Conservation (phyloP, 139 green algal species). For the Nannochloris sp. region DNA sequence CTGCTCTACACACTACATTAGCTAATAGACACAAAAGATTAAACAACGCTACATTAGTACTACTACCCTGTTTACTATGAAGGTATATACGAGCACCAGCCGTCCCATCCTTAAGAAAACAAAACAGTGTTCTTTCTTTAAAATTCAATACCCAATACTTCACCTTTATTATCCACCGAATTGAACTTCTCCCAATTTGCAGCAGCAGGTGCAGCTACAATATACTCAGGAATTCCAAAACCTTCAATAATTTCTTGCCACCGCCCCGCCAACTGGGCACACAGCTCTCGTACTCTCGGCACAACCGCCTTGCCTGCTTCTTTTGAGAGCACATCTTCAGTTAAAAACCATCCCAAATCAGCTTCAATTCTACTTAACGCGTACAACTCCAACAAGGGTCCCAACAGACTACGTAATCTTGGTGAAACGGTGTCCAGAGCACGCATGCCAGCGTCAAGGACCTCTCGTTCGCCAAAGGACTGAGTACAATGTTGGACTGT, state of each 20-base stretch:
- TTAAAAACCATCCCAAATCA: conserved; percentile 71
- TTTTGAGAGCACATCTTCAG: conserved; percentile 46
- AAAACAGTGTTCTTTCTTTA: too few relatives aligned
- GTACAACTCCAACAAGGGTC: conserved; percentile 50
- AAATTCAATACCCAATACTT: conserved; percentile 34
- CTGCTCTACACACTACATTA: too few relatives aligned
- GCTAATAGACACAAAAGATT: too few relatives aligned
- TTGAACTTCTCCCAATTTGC: conserved; percentile 81
- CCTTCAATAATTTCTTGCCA: conserved; percentile 44
- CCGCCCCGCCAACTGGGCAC: conserved; percentile 35
- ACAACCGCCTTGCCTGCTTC: conserved; percentile 32
- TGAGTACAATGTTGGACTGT: conserved; percentile 55
- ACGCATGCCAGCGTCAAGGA: conserved; percentile 53
- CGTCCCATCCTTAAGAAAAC: too few relatives aligned
- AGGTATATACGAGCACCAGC: too few relatives aligned
- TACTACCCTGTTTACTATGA: too few relatives aligned
- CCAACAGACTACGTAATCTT: conserved; percentile 36
- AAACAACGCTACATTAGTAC: too few relatives aligned
- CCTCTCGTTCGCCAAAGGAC: conserved; percentile 73
- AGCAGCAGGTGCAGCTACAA: conserved; percentile 78
- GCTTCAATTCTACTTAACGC: conserved; percentile 57
- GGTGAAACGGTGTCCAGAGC: conserved; percentile 15
- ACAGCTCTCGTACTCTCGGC: conserved; percentile 37
- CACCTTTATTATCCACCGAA: conserved; percentile 43
- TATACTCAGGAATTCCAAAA: conserved; percentile 81